These are phyloP conservation scores for Dactylellina leptospora DNA, from an alignment of 2,329 filamentous ascomycete species.

Conservation along the genomic window DNA sequence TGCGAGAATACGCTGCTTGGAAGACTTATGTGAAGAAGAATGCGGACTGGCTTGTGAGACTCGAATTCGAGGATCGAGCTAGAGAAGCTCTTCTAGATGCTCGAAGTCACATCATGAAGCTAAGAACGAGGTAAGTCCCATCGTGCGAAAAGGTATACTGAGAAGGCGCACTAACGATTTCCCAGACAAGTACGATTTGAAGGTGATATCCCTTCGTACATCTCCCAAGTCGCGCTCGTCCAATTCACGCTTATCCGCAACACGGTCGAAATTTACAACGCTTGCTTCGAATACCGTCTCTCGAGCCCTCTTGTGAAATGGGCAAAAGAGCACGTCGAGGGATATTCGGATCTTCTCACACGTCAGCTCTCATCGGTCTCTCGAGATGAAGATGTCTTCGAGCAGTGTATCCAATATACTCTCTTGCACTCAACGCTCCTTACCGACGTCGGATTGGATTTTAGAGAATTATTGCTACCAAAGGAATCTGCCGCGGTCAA, in stretches of 20 bases:
- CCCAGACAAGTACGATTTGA: slow-evolving; percentile 90
- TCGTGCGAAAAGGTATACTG: not conserved
- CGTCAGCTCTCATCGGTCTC: slow-evolving; percentile 89
- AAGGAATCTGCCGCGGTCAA: slow-evolving; percentile 11
- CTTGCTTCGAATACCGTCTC: slow-evolving; percentile 83
- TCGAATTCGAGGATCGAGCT: slow-evolving; percentile 90
- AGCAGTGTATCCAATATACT: slow-evolving; percentile 81
- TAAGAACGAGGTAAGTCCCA: slow-evolving; percentile 76
- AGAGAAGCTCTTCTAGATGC: slow-evolving; percentile 85
- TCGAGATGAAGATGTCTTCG: slow-evolving; percentile 77
- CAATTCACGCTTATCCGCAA: slow-evolving; percentile 96
- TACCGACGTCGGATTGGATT: slow-evolving; percentile 87
- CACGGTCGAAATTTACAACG: slow-evolving; percentile 86
- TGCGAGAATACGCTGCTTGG: slow-evolving; percentile 80
- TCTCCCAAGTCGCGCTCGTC: slow-evolving; percentile 93
- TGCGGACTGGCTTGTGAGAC: slow-evolving; percentile 81
- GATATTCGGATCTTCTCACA: slow-evolving; percentile 82
- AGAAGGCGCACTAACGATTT: slow-evolving; percentile 3
- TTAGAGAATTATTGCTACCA: slow-evolving; percentile 70
- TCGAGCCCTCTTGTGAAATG: slow-evolving; percentile 97
- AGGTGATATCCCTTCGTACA: slow-evolving; percentile 89
- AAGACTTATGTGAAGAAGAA: slow-evolving; percentile 80
- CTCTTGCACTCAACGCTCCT: slow-evolving; percentile 82
- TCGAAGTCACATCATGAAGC: slow-evolving; percentile 78
- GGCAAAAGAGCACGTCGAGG: slow-evolving; percentile 94